Conservation (phyloP, 768 basidiomycete genomes). For the Mycena alexandri region DNA sequence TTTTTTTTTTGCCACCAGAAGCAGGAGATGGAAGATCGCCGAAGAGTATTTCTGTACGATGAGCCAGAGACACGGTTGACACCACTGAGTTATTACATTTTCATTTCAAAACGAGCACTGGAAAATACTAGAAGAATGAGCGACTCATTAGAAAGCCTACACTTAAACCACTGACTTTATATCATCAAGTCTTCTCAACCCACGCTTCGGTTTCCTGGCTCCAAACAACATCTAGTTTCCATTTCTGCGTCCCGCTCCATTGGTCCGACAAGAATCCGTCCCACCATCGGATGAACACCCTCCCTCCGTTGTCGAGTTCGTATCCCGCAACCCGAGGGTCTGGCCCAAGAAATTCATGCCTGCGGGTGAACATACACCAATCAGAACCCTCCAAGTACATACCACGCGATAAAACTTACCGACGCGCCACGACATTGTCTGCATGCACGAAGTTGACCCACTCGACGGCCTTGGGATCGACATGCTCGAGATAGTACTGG, state of each 20-base stretch:
- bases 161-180: not conserved
- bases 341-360: conserved; percentile 60
- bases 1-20: too few relatives aligned
- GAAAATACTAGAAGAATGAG: not conserved
- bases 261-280: conserved; percentile 57
- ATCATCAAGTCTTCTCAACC: conserved; percentile 50
- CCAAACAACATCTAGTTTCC: conserved; percentile 52
- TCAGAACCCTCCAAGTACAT: not conserved
- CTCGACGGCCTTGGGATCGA: conserved; percentile 37
- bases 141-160: not conserved
- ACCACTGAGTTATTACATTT: too few relatives aligned
- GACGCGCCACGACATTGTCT: conserved; percentile 47
- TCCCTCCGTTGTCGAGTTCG: conserved; percentile 51
- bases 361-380: conserved; percentile 30
- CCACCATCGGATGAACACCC: conserved; percentile 59
- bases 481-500: conserved; percentile 40
- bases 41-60: too few relatives aligned
- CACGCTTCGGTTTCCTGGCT: conserved; percentile 48
- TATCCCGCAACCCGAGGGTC: conserved; percentile 60
- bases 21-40: too few relatives aligned
- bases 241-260: conserved; percentile 58
- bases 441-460: conserved; percentile 52
- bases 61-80: too few relatives aligned
- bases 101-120: too few relatives aligned
- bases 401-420: conserved; percentile 38